phyloP scores from a whole-genome alignment of 257 asterid species.

The Przewalskia tangutica region DNA sequence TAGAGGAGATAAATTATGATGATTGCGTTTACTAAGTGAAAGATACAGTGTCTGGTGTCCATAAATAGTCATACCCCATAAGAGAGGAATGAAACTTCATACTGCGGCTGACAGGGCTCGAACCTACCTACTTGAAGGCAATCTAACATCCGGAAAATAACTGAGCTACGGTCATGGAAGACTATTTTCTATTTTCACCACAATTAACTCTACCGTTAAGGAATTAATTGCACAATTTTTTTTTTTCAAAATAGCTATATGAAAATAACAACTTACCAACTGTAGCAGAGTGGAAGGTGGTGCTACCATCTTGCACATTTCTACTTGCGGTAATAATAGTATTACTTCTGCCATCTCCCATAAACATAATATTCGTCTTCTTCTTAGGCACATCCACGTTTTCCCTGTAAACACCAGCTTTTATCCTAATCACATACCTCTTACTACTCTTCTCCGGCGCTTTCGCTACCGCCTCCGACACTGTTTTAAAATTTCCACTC shows the following conservation, averaged over 20 bases:
- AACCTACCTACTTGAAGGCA: no score
- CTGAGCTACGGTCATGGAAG: no score
- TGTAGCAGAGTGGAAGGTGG: constrained; percentile 79
- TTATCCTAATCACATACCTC: constrained; percentile 57
- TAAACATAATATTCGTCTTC: constrained; percentile 63
- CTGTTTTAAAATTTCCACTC: constrained; percentile 54
- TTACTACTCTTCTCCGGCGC: constrained; percentile 58
- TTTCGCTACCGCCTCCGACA: constrained; percentile 70
- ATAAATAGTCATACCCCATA: no score
- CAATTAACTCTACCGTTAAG: neutral
- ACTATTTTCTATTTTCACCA: no score
- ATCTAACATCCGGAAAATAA: no score
- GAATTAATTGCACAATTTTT: no score
- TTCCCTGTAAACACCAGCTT: constrained; percentile 73
- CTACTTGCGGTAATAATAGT: constrained; percentile 69
- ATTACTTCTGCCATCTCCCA: constrained; percentile 66
- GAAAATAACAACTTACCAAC: constrained; percentile 39
- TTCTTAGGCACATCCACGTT: constrained; percentile 55
- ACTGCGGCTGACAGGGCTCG: no score
- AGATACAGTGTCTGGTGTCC: no score
- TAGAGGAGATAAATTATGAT: no score
- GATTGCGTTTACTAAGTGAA: no score
- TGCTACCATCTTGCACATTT: constrained; percentile 61
- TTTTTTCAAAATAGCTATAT: neutral
- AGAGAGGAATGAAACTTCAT: no score